A percentile compares a stretch with the other conserved stretches of the same genome.
These are phyloP conservation scores for Camellia lanceoleosa DNA, from an alignment of 148 eudicot genomes.

Conservation along the genomic window DNA sequence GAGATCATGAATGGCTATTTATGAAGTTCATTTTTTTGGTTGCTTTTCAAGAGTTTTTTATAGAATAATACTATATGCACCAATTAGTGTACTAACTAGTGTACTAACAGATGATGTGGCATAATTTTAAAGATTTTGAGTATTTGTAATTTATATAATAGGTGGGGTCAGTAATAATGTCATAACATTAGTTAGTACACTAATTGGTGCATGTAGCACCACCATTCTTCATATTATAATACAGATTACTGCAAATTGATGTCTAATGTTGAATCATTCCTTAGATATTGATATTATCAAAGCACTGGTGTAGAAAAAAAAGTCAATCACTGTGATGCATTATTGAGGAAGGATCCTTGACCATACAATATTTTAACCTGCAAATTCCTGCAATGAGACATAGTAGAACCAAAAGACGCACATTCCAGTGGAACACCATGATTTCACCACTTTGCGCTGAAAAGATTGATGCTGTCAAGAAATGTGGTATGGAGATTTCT, in stretches of 20 bases:
- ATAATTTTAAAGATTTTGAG: too few relatives aligned
- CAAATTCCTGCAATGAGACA: slow-evolving; percentile 86
- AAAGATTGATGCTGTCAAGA: slow-evolving; percentile 95
- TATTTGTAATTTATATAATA: too few relatives aligned
- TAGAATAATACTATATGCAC: background rate
- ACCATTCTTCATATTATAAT: too few relatives aligned
- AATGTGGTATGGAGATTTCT: slow-evolving; percentile 94
- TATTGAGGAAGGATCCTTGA: slow-evolving; percentile 48
- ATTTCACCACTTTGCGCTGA: slow-evolving; percentile 81
- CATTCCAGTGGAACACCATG: slow-evolving; percentile 60
- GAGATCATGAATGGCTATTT: too few relatives aligned
- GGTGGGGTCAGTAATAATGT: too few relatives aligned
- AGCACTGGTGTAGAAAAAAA: background rate
- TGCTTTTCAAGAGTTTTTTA: background rate
- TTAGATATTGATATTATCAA: background rate
- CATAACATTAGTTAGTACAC: too few relatives aligned
- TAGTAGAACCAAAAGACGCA: slow-evolving; percentile 57
- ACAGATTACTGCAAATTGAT: background rate
- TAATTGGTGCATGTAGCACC: too few relatives aligned
- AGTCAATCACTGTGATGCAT: background rate
- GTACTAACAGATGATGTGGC: too few relatives aligned
- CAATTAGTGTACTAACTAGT: too few relatives aligned
- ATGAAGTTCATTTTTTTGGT: too few relatives aligned
- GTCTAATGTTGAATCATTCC: background rate
- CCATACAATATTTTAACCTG: slow-evolving; percentile 96